These are phyloP conservation scores for Tolypocladium capitatum DNA, from an alignment of 2,329 filamentous ascomycete species.

Conservation along the genomic window DNA sequence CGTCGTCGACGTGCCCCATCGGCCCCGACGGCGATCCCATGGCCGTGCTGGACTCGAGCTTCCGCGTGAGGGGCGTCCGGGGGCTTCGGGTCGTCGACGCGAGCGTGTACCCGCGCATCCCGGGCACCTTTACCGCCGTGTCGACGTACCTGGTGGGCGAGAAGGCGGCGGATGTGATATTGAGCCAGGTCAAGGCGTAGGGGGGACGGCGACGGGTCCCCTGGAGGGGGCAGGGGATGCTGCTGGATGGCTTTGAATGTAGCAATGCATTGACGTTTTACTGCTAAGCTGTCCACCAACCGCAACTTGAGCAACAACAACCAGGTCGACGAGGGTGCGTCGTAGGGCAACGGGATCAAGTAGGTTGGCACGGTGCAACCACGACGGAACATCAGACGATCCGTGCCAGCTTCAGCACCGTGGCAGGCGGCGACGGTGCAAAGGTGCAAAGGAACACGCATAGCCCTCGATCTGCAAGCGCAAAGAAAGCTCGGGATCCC, in stretches of 20 bases:
- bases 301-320: too few species aligned
- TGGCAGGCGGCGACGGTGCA: too few species aligned
- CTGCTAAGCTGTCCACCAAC: too few species aligned
- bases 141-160: constrained; percentile 43
- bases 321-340: too few species aligned
- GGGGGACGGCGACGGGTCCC: neutral
- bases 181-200: neutral
- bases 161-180: constrained; percentile 30
- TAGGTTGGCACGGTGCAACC: too few species aligned
- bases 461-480: too few species aligned
- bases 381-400: too few species aligned
- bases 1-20: constrained; percentile 40
- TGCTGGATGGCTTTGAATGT: too few species aligned
- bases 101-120: constrained; percentile 35
- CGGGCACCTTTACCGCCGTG: constrained; percentile 34
- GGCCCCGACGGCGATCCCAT: constrained; percentile 36
- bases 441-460: too few species aligned
- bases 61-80: constrained; percentile 38
- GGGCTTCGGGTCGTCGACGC: constrained; percentile 46
- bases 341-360: too few species aligned
- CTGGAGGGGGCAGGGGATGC: neutral
- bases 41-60: constrained; percentile 41
- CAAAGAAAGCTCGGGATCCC: neutral
- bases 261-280: too few species aligned
- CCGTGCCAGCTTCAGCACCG: too few species aligned